These are phyloP conservation scores for Puccinia novopanici DNA, from an alignment of 1,284 basidiomycete species.

Conservation along the genomic window DNA sequence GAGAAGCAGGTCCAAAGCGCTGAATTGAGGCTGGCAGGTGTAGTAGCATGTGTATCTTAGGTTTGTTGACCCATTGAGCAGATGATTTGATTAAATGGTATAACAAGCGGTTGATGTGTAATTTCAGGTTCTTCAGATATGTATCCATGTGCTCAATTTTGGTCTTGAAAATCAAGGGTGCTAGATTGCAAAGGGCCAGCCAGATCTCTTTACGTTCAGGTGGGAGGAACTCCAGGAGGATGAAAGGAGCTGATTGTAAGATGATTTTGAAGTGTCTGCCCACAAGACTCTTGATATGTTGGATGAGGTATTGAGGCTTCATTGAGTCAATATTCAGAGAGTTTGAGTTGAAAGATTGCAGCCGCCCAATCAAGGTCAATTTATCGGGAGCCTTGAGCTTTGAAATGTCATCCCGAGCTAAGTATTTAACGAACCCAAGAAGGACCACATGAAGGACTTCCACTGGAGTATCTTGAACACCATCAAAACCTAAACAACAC, in stretches of 20 bases:
- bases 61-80: constrained; percentile 30
- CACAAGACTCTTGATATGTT: constrained; percentile 58
- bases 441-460: constrained; percentile 57
- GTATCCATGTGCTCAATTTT: constrained; percentile 57
- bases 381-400: background rate
- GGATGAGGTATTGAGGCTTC: constrained; percentile 55
- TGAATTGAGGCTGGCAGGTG: constrained; percentile 50
- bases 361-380: background rate
- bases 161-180: constrained; percentile 61
- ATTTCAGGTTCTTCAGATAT: background rate
- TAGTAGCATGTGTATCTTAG: background rate
- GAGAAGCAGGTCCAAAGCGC: background rate
- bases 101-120: constrained; percentile 58
- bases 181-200: constrained; percentile 58
- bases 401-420: background rate
- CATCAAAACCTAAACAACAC: constrained; percentile 61
- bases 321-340: constrained; percentile 21
- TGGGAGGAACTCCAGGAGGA: constrained; percentile 58
- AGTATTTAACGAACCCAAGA: constrained; percentile 34
- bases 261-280: constrained; percentile 60
- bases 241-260: constrained; percentile 60
- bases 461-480: constrained; percentile 57
- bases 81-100: constrained; percentile 57
- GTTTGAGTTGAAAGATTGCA: background rate
- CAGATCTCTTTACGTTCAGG: constrained; percentile 56